Percentiles rank a stretch among this genome's conserved stretches.
Conservation (phyloP, 345 rosid species). For the Syzygium grande region DNA sequence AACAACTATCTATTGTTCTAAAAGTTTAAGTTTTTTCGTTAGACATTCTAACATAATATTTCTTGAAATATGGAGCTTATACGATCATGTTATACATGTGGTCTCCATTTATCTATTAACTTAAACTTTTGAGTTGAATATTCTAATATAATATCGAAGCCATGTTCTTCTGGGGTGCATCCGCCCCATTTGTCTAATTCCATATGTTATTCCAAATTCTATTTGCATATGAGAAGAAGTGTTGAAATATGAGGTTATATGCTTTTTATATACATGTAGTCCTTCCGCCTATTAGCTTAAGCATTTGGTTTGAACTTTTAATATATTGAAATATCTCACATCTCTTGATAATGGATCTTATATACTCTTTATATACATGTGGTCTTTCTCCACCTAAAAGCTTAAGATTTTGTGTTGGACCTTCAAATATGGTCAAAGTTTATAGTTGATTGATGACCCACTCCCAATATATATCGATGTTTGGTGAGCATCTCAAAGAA, state of each 20-base stretch:
- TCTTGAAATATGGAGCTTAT: background rate
- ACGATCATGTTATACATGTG: background rate
- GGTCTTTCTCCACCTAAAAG: background rate
- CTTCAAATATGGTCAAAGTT: fast-evolving
- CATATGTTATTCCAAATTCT: background rate
- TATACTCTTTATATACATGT: background rate
- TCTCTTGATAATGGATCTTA: background rate
- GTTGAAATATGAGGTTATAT: background rate
- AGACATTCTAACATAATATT: background rate
- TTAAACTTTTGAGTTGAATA: fast-evolving
- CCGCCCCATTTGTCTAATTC: background rate
- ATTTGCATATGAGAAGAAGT: background rate
- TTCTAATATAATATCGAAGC: background rate
- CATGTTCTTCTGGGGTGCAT: background rate
- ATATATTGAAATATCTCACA: background rate
- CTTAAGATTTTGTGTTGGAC: background rate
- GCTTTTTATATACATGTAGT: background rate
- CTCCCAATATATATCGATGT: no score
- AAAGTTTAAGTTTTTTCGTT: background rate
- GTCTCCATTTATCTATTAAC: background rate
- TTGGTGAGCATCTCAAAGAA: no score
- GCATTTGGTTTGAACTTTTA: background rate
- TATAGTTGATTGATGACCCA: no score
- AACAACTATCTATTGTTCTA: background rate
- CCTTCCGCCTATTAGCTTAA: background rate